These are phyloP conservation scores for Leishmania braziliensis DNA, from an alignment of 208 protist genomes.

Conservation along the genomic window DNA sequence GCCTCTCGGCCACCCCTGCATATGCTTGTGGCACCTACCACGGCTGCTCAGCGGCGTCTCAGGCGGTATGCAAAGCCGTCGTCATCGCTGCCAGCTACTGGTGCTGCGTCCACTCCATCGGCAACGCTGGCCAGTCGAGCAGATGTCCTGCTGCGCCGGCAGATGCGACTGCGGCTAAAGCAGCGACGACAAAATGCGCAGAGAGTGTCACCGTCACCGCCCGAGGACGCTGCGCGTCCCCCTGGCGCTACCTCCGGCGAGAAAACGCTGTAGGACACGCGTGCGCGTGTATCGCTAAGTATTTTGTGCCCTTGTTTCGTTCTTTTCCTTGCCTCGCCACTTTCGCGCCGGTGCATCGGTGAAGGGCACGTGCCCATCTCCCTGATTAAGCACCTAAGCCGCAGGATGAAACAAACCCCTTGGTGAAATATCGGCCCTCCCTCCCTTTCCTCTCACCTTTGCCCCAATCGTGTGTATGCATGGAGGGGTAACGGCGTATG, in stretches of 20 bases:
- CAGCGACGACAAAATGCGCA: not conserved
- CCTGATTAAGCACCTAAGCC: not conserved
- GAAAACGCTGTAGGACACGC: not conserved
- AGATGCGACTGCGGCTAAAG: constrained; percentile 15
- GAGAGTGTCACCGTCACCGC: not conserved
- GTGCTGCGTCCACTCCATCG: not conserved
- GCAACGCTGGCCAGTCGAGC: constrained; percentile 8
- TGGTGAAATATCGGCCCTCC: not conserved
- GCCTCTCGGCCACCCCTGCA: constrained; percentile 28
- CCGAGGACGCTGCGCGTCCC: not conserved
- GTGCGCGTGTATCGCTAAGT: not conserved
- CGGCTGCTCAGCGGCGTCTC: constrained; percentile 17
- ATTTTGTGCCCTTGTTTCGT: not conserved
- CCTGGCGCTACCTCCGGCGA: not conserved
- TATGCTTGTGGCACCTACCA: constrained; percentile 17
- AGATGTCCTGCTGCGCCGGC: constrained; percentile 24
- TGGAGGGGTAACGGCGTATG: not conserved
- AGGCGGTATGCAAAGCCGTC: constrained; percentile 23
- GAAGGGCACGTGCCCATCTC: not conserved
- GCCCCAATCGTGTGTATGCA: not conserved
- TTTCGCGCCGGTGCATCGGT: not conserved
- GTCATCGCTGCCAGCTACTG: not conserved
- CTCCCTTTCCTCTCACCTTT: not conserved
- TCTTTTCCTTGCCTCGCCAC: not conserved
- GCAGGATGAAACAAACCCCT: not conserved